Percentiles rank a stretch among this genome's conserved stretches.
Evolutionary conservation across 176 grass and related monocot species (phyloP).

Genomic region (Poa pratensis): DNA sequence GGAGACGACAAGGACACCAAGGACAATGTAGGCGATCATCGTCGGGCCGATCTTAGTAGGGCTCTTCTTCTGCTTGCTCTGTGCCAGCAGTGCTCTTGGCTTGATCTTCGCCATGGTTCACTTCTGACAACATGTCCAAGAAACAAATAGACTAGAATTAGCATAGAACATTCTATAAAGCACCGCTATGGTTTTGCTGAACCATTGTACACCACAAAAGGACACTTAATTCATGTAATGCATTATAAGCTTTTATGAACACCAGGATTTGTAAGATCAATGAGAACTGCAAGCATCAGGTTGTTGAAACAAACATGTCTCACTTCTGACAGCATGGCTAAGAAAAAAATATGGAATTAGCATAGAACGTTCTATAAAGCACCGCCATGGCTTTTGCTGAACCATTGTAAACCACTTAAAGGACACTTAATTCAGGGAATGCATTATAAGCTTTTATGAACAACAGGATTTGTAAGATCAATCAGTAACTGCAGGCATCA

Average conservation of each 20-base stretch:
- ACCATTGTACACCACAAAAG: neutral
- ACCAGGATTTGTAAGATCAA: neutral
- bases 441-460: neutral
- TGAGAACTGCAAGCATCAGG: neutral
- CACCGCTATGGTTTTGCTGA: neutral
- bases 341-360: slow-evolving; percentile 12
- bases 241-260: neutral
- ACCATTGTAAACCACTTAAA: neutral
- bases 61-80: slow-evolving; percentile 79
- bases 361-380: neutral
- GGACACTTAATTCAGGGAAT: neutral
- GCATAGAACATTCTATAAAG: neutral
- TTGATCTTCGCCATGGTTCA: slow-evolving; percentile 68
- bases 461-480: neutral
- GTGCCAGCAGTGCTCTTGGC: slow-evolving; percentile 68
- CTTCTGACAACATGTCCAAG: slow-evolving; percentile 31
- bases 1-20: slow-evolving; percentile 36
- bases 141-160: slow-evolving; percentile 4
- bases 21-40: slow-evolving; percentile 58
- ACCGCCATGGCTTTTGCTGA: neutral
- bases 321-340: slow-evolving; percentile 26
- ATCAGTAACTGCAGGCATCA: neutral
- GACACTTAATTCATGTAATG: neutral
- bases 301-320: slow-evolving; percentile 9
- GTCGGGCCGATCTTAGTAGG: slow-evolving; percentile 53